Base-by-base conservation (phyloP, 768 basidiomycete genomes). In the Tephrocybe rancida region DNA sequence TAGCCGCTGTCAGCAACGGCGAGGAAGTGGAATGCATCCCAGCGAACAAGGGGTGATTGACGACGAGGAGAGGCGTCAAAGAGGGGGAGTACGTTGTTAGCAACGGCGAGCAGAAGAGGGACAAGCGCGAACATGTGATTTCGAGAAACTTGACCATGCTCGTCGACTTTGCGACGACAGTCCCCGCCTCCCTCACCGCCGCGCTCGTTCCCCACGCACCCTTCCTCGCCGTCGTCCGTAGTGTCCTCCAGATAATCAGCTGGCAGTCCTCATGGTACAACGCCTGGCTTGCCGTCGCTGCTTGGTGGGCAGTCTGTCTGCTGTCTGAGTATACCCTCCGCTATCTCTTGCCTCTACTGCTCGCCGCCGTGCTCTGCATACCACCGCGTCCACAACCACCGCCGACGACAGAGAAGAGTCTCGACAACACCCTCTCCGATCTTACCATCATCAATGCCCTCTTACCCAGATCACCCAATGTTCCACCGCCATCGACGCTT, bases 1-100 rank as follows among this genome's bases (percentile, higher is more conserved):
- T 81, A 81, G 43, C 75, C 81, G 10, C 79, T 54, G 24, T 74
- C 62, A 0, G 92, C 90, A 48, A 92, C 82, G 61, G 81, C 78
- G 5, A 74, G 60, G 67, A 94, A 98, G 69, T 97, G 88, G 59
- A 98, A 80, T 2, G 77, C 77, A 64, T 98, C 96, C 97, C 96
- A 99, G 60, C 94, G 83, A 9, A 94, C 73, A 2, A 85, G 65
- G 7, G 69, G 66, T 32, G 51, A 54, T n/a, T n/a, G 27, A 47
- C 38, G 63, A 48, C 3, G 32, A 75, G 71, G 67, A 10, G 75
- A 76, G 0, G 67, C 62, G 64, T 77, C 77, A 58, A 77, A 77
- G 48, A 74, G 67, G 13, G 70, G 68, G 8, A 76, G 57, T 18
- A 59, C 48, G 26, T 50, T 25, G 22, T 69, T 55, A 29, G 68